Evolutionary conservation across 2,329 filamentous ascomycete species (phyloP), one percentile per base, ranked within the genome.

Genomic region (Colletotrichum sansevieriae): DNA sequence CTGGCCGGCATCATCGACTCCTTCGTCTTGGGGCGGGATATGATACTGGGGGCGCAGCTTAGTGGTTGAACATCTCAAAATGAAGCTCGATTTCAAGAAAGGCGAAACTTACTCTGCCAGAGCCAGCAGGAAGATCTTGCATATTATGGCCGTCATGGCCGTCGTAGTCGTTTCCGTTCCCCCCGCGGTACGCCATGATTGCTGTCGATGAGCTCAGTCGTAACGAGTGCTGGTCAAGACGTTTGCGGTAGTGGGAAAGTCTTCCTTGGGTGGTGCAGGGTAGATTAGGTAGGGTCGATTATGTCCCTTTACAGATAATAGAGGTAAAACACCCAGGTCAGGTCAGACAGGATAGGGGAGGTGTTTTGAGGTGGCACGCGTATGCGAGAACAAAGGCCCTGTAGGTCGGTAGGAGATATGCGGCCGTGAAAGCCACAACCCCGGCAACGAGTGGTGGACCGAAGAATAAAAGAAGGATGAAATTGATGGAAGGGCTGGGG

Each of bases 101-200:
- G 61, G 37, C 58, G 44, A 60, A 73, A 82, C 89, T 83, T 84
- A 92, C 91, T 76, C 83, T 84, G 75, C 83, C 84, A 54, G 60
- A 47, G 29, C 85, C 85, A 68, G 85, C 78, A 70, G 88, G 87
- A 39, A 93, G 83, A 76, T 93, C 90, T 76, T 92, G 89, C 75
- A 93, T 80, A 68, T 84, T 86, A 77, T 93, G 90, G 74, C 88
- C 86, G 73, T 51, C 47, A 51, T 51, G 47, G 47, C 88, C 86
- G 65, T 88, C 83, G 73, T 89, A 91, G 13, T 63, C 51, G 41
- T 63, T 63, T 25, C 81, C 77, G 18, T 69, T 57, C 83, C 82
- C 70, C 85, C 88, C 87, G 80, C 88, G 87, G 80, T 92, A 92
- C 76, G 90, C 90, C 81, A 83, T 83, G 68, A 66, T 78, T 73